These are phyloP conservation scores for Fusarium sp. DNA, from an alignment of 2,329 filamentous ascomycete species.

Conservation along the genomic window DNA sequence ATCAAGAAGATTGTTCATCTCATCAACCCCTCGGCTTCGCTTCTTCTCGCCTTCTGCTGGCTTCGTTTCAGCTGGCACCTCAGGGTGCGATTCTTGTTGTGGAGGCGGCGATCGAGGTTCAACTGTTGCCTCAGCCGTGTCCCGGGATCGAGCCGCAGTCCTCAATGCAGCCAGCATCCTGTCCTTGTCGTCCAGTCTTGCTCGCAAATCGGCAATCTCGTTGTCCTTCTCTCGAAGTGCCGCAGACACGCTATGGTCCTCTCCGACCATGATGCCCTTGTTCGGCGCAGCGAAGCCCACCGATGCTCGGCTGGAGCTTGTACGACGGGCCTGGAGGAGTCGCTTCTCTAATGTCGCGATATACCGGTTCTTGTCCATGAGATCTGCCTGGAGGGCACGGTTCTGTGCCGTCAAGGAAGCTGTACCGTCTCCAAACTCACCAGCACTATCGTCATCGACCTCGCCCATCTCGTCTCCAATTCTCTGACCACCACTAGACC, in stretches of 20 bases:
- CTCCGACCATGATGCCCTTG: conserved; percentile 76
- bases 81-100: conserved; percentile 21
- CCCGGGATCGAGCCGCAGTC: conserved; percentile 85
- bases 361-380: conserved; percentile 97
- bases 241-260: conserved; percentile 80
- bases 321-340: conserved; percentile 87
- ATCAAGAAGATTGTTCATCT: conserved; percentile 93
- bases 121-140: conserved; percentile 74
- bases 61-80: conserved; percentile 22
- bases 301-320: conserved; percentile 89
- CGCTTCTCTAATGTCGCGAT: conserved; percentile 94
- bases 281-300: conserved; percentile 73
- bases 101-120: conserved; percentile 49
- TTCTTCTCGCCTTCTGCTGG: conserved; percentile 54
- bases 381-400: conserved; percentile 90
- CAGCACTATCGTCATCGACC: conserved; percentile 75
- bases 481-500: conserved; percentile 59
- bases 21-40: conserved; percentile 80
- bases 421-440: conserved; percentile 87
- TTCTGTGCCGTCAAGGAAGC: conserved; percentile 89
- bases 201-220: conserved; percentile 91
- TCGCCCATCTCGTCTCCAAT: conserved; percentile 61
- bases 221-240: conserved; percentile 88
- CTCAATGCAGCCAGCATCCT: conserved; percentile 90
- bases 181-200: conserved; percentile 93